Evolutionary conservation across 495 filamentous ascomycete genomes (phyloP).

Genomic region (Delitschia confertaspora): DNA sequence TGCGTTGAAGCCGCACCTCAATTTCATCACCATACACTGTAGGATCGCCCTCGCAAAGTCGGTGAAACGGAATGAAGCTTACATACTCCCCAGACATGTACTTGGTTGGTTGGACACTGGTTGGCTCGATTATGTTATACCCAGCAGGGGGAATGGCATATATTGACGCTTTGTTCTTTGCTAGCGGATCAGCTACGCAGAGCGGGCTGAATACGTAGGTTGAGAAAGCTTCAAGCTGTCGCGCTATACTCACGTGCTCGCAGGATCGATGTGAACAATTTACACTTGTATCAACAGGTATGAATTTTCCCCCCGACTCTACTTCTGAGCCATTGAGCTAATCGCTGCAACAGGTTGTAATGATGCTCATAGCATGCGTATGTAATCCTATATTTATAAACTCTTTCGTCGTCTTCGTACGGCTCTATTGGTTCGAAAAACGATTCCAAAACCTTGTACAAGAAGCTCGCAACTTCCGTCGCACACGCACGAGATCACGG

Average conservation of each 20-base stretch:
- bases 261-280: slow-evolving; percentile 60
- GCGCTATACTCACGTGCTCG: slow-evolving; percentile 12
- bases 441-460: slow-evolving; percentile 72
- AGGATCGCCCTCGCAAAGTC: slow-evolving; percentile 27
- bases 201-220: slow-evolving; percentile 74
- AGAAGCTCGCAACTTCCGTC: slow-evolving; percentile 46
- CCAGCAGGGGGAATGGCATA: slow-evolving; percentile 55
- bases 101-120: slow-evolving; percentile 57
- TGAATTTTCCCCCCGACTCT: neutral
- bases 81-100: slow-evolving; percentile 53
- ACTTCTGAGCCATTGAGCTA: neutral
- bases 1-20: slow-evolving; percentile 54
- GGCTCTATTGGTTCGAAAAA: slow-evolving; percentile 96
- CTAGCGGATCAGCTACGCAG: slow-evolving; percentile 73
- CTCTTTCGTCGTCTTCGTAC: slow-evolving; percentile 76
- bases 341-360: slow-evolving; percentile 18
- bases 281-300: slow-evolving; percentile 69
- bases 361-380: slow-evolving; percentile 50
- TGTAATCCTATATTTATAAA: slow-evolving; percentile 85
- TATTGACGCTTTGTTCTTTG: slow-evolving; percentile 84
- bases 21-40: slow-evolving; percentile 83
- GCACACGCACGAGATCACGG: slow-evolving; percentile 49
- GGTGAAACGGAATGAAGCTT: neutral
- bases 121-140: slow-evolving; percentile 70
- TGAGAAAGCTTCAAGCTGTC: neutral